Conservation (phyloP, 768 basidiomycete genomes). For the Suillus sp. region DNA sequence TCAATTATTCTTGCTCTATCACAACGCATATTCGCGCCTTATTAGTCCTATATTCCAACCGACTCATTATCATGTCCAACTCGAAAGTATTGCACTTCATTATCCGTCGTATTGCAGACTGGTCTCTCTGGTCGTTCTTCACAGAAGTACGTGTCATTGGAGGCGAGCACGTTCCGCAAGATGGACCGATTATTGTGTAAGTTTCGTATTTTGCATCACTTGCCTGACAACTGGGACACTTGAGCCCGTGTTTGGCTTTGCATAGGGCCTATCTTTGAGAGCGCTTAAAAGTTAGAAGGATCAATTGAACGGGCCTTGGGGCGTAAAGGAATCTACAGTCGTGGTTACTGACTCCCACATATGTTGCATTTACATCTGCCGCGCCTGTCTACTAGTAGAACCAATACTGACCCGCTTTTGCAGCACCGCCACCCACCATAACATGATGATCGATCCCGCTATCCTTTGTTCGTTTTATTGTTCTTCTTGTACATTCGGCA, state of each 20-base stretch:
- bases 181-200: constrained; percentile 93
- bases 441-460: constrained; percentile 92
- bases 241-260: not conserved
- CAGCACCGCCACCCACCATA: constrained; percentile 87
- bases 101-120: constrained; percentile 68
- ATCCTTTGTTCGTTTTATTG: constrained; percentile 62
- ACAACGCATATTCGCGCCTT: not conserved
- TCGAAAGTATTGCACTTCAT: constrained; percentile 61
- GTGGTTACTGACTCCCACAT: not conserved
- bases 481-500: constrained; percentile 18
- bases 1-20: not conserved
- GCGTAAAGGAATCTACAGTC: not conserved
- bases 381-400: not conserved
- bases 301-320: not conserved
- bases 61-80: constrained; percentile 31
- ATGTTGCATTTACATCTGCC: not conserved
- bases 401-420: constrained; percentile 12
- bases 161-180: constrained; percentile 81
- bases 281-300: not conserved
- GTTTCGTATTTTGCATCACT: constrained; percentile 30
- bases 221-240: not conserved
- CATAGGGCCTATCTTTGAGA: not conserved
- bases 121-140: constrained; percentile 87
- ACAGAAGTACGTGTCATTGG: constrained; percentile 84
- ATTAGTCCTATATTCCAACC: not conserved